A percentile compares a stretch with the other conserved stretches of the same genome.
Evolutionary conservation across 2,329 filamentous ascomycete species (phyloP).

Genomic region (Penicillium sp.): DNA sequence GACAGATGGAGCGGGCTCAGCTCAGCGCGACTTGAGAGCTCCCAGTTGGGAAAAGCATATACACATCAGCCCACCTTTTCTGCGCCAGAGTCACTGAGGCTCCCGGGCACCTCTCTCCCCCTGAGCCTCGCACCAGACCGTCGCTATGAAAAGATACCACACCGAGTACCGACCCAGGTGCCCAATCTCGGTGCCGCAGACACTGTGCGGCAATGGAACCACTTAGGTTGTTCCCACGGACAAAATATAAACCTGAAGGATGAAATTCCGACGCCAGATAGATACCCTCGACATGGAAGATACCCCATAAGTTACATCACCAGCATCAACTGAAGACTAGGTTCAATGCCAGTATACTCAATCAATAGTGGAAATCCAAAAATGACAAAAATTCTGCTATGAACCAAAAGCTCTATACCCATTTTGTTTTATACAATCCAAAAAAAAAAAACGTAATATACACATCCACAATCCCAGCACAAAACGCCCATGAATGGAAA

Average conservation of each 20-base stretch:
- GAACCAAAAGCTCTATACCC: slow-evolving; percentile 1
- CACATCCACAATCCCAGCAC: background rate
- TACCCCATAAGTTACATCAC: background rate
- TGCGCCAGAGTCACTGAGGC: background rate
- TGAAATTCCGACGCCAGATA: background rate
- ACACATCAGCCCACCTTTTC: background rate
- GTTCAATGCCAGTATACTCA: too few species aligned
- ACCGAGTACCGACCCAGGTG: background rate
- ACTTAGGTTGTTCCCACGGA: background rate
- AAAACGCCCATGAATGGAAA: slow-evolving; percentile 11
- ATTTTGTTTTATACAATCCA: slow-evolving; percentile 5
- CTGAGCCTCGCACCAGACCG: background rate
- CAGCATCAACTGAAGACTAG: background rate
- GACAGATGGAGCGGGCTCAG: slow-evolving; percentile 49
- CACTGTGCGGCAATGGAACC: slow-evolving; percentile 5
- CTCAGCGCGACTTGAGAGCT: slow-evolving; percentile 38
- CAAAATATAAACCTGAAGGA: background rate
- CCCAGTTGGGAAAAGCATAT: background rate
- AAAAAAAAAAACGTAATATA: slow-evolving; percentile 5
- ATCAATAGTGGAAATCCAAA: background rate
- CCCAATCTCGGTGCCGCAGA: slow-evolving; percentile 1
- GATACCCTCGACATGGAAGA: background rate
- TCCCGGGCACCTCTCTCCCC: background rate
- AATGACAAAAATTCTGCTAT: background rate
- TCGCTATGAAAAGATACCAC: background rate